Conservation (phyloP, 495 filamentous ascomycete genomes). For the Trichoderma gamsii region DNA sequence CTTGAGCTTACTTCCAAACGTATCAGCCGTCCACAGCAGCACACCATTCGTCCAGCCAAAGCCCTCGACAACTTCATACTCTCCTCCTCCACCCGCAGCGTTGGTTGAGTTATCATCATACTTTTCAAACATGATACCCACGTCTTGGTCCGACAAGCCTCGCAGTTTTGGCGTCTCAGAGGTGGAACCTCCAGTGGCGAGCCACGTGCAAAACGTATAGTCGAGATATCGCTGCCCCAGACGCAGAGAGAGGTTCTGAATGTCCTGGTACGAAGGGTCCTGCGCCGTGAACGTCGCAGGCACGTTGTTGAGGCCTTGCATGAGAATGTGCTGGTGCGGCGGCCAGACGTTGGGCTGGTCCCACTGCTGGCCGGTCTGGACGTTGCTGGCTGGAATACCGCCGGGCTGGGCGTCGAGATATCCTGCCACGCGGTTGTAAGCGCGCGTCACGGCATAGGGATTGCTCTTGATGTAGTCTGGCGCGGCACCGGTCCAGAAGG, state of each 20-base stretch:
- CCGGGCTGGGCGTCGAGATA: slow-evolving; percentile 35
- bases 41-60: slow-evolving; percentile 50
- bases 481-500: slow-evolving; percentile 48
- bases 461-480: slow-evolving; percentile 37
- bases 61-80: slow-evolving; percentile 47
- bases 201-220: slow-evolving; percentile 48
- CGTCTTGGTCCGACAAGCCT: slow-evolving; percentile 30
- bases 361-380: slow-evolving; percentile 45
- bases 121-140: slow-evolving; percentile 48
- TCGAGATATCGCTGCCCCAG: slow-evolving; percentile 46
- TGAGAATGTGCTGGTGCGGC: slow-evolving; percentile 40
- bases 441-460: slow-evolving; percentile 38
- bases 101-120: slow-evolving; percentile 43
- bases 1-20: slow-evolving; percentile 36
- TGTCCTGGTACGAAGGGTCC: slow-evolving; percentile 37
- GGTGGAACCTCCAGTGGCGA: slow-evolving; percentile 42
- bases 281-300: slow-evolving; percentile 39
- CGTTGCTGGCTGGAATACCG: slow-evolving; percentile 41
- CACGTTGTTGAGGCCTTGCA: slow-evolving; percentile 41
- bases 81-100: slow-evolving; percentile 42
- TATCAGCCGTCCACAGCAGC: slow-evolving; percentile 44
- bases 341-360: slow-evolving; percentile 50
- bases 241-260: slow-evolving; percentile 34
- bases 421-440: slow-evolving; percentile 31
- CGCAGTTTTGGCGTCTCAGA: slow-evolving; percentile 36